Percentiles rank a stretch among this genome's conserved stretches.
These are phyloP conservation scores for Aspergillus fijiensis DNA, from an alignment of 2,329 filamentous ascomycete species.

Conservation along the genomic window DNA sequence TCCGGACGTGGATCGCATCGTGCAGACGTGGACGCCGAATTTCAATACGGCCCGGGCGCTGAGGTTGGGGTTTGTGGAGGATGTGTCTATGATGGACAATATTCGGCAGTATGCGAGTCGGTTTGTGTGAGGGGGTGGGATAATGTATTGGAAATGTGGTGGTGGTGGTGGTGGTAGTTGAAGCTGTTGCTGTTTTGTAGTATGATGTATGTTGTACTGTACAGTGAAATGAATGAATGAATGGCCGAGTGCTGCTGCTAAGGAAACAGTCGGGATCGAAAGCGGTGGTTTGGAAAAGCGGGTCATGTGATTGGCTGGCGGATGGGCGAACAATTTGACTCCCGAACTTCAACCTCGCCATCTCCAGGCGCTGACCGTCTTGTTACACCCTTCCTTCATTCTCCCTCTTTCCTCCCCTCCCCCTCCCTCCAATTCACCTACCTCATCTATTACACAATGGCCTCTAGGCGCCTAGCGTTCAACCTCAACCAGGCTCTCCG, in stretches of 20 bases:
- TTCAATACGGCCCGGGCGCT: constrained; percentile 57
- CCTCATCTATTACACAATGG: constrained; percentile 62
- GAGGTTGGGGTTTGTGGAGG: constrained; percentile 47
- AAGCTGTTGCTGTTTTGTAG: neutral
- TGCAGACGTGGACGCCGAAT: constrained; percentile 61
- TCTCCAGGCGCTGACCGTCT: constrained; percentile 33
- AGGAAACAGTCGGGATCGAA: constrained; percentile 38
- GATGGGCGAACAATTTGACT: constrained; percentile 47
- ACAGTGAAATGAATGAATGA: neutral
- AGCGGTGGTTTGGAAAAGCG: constrained; percentile 40
- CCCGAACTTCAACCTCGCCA: constrained; percentile 44
- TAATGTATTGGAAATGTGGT: neutral
- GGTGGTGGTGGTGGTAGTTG: neutral
- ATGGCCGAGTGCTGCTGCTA: neutral
- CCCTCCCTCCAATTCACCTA: constrained; percentile 41
- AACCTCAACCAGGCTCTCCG: constrained; percentile 89
- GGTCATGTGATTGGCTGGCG: constrained; percentile 47
- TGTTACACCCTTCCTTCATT: constrained; percentile 39
- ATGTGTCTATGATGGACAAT: constrained; percentile 44
- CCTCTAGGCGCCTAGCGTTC: constrained; percentile 94
- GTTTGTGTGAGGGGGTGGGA: constrained; percentile 11
- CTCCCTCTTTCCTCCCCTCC: constrained; percentile 54
- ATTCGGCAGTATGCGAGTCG: constrained; percentile 39
- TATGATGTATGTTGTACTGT: neutral
- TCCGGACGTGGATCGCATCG: constrained; percentile 55